Evolutionary conservation across 345 rosid genomes (phyloP), one percentile per base, ranked within the genome.

Genomic region (Capsella bursapastoris): DNA sequence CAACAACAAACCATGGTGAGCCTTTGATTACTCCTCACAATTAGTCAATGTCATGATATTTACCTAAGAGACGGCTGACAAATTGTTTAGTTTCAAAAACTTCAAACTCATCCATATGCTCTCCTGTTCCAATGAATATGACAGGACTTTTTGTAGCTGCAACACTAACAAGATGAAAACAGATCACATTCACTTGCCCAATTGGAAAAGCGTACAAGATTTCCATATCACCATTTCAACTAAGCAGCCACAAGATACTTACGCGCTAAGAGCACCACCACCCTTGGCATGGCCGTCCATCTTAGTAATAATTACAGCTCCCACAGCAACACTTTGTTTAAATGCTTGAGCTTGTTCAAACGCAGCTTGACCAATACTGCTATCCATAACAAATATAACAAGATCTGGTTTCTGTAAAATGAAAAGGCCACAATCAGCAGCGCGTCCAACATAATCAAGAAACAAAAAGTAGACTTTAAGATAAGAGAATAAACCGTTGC

Each of bases 201-300:
- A 60, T 3, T 43, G 27, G 3, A 22, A 68, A 27, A 2, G 66
- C 27, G 37, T 4, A 0, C 51, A 57, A 47, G 34, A 47, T 11
- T 11, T 65, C 47, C 14, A 57, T 37, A 55, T 40, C 2, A 45
- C 65, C 25, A 55, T 44, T 45, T 55, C 3, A 40, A 41, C n/a
- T 7, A 34, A 31, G 14, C 14, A 8, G 60, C 31, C 34, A 7
- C 18, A 69, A 55, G 74, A 65, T 44, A 88, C 98, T 85, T 83
- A 92, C 92, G 93, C 97, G 82, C 97, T 94, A 72, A 94, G 97
- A 81, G 98, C 89, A 29, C 97, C 96, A 75, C 96, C 97, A 83
- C 97, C 98, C 89, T 92, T 94, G 51, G 98, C 96, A 86, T 91
- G 98, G 72, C 98, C 96, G 67, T 94, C 98, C 97, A 94, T 88